These are phyloP conservation scores for Rhynchospora pubera DNA, from an alignment of 176 grass and related monocot species.

Conservation along the genomic window DNA sequence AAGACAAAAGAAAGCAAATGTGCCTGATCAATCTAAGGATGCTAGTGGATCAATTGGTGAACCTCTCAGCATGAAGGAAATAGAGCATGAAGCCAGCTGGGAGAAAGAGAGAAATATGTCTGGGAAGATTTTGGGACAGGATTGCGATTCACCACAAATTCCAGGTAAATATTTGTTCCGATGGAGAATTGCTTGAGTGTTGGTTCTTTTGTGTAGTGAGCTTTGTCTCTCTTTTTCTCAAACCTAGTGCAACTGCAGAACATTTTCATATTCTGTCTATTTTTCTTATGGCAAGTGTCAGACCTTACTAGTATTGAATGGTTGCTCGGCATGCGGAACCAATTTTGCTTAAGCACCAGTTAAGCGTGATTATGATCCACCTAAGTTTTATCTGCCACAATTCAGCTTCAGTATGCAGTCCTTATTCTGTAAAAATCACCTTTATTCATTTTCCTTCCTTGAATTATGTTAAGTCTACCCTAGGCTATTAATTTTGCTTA, in stretches of 20 bases:
- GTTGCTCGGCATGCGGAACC: no score
- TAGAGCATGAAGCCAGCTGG: not conserved
- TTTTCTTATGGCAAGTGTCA: no score
- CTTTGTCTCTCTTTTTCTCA: not conserved
- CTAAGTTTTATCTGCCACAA: no score
- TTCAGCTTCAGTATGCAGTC: no score
- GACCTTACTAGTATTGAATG: no score
- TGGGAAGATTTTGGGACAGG: conserved; percentile 6
- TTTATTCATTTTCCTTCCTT: no score
- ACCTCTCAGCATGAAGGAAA: not conserved
- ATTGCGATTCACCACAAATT: conserved; percentile 22
- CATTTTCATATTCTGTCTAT: no score
- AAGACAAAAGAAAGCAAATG: conserved; percentile 18
- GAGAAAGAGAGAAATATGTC: conserved; percentile 5
- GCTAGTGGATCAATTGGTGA: conserved; percentile 13
- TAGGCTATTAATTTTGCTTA: no score
- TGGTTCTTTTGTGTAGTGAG: not conserved
- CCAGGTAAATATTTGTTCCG: not conserved
- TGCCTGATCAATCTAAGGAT: conserved; percentile 4
- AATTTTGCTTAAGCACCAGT: no score
- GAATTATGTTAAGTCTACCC: no score
- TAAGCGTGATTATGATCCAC: no score
- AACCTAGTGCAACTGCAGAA: not conserved
- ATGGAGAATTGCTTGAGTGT: not conserved
- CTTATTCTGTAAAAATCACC: no score